Conservation (phyloP, 202 grass and related monocot species). For the Saccharum hybrid region DNA sequence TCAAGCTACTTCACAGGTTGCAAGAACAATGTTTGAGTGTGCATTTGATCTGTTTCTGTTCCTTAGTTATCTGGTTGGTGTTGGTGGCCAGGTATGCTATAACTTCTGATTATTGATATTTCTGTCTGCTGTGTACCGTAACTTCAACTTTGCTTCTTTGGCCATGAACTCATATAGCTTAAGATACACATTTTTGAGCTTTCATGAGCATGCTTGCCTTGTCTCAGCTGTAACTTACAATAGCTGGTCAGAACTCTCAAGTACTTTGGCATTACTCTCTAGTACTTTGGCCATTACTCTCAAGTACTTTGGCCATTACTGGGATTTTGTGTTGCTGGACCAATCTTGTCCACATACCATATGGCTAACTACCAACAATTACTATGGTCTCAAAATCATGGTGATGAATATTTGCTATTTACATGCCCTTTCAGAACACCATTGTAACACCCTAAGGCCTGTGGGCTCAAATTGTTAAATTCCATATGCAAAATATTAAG, state of each 20-base stretch:
- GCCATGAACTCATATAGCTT: slow-evolving; percentile 25
- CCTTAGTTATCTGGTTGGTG: slow-evolving; percentile 77
- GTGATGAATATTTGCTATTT: slow-evolving; percentile 40
- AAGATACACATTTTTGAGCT: slow-evolving; percentile 20
- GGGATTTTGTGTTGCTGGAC: slow-evolving; percentile 25
- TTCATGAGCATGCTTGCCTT: slow-evolving; percentile 34
- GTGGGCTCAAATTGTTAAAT: not conserved
- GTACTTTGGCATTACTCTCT: not conserved
- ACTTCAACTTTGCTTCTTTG: slow-evolving; percentile 33
- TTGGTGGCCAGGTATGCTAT: slow-evolving; percentile 79
- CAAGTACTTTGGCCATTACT: not conserved
- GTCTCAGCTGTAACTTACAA: slow-evolving; percentile 9
- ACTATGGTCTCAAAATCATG: slow-evolving; percentile 6
- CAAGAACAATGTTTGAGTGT: slow-evolving; percentile 86
- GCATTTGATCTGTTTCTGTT: slow-evolving; percentile 88
- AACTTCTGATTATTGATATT: slow-evolving; percentile 31
- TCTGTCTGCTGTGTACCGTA: slow-evolving; percentile 26
- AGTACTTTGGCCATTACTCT: not conserved
- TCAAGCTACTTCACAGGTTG: slow-evolving; percentile 80
- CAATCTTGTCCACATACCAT: slow-evolving; percentile 17
- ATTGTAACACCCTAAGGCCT: not conserved
- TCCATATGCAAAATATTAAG: slow-evolving; percentile 15
- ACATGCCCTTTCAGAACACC: slow-evolving; percentile 18
- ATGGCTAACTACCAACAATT: not conserved
- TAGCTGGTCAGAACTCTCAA: slow-evolving; percentile 18